Conservation (phyloP, 495 filamentous ascomycete species). For the Ramalina intermedia region DNA sequence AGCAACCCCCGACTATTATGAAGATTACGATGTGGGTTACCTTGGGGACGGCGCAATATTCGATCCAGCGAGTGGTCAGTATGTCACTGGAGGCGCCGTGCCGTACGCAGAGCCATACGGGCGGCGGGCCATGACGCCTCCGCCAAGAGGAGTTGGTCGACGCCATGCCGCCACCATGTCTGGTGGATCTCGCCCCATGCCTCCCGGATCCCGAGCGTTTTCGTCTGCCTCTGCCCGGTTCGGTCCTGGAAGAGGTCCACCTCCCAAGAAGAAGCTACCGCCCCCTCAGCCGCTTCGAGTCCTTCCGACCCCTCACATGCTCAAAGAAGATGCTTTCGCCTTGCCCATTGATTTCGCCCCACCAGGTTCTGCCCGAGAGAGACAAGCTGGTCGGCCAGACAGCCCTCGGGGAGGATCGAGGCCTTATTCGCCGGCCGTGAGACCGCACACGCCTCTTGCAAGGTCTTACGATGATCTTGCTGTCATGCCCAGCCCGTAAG, state of each 20-base stretch:
- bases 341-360: conserved; percentile 80
- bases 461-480: conserved; percentile 79
- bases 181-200: conserved; percentile 28
- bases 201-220: conserved; percentile 45
- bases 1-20: conserved; percentile 42
- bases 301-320: conserved; percentile 72
- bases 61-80: conserved; percentile 60
- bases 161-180: conserved; percentile 35
- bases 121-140: conserved; percentile 94
- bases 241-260: conserved; percentile 28
- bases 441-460: conserved; percentile 59
- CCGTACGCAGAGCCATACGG: conserved; percentile 69
- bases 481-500: conserved; percentile 82
- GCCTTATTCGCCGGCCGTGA: conserved; percentile 56
- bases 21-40: conserved; percentile 54
- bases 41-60: conserved; percentile 45
- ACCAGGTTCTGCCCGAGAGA: conserved; percentile 50
- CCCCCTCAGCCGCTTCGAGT: conserved; percentile 58
- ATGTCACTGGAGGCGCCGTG: conserved; percentile 45
- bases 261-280: conserved; percentile 38
- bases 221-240: conserved; percentile 51
- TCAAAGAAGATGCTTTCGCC: conserved; percentile 71
- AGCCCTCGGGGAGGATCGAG: conserved; percentile 63
- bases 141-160: conserved; percentile 60
- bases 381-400: conserved; percentile 58